Evolutionary conservation across 257 asterid species (phyloP).

Genomic region (Solanum sejunctum): DNA sequence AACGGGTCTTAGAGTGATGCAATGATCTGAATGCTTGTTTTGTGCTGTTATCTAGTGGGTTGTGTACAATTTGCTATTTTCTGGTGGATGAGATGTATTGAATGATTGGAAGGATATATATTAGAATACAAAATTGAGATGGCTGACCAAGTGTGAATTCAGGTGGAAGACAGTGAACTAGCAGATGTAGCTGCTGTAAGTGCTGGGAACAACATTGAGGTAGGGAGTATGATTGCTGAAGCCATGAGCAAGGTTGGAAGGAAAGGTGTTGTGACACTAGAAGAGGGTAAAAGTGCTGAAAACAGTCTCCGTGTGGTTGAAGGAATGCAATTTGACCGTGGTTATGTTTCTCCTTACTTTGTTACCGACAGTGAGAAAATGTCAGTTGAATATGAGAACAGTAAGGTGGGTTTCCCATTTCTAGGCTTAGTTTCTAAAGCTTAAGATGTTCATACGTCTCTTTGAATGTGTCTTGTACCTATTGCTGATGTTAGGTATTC

Average conservation of each 20-base stretch:
- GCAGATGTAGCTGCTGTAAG: conserved; percentile 99
- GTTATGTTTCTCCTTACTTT: conserved; percentile 81
- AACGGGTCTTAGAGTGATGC: background rate
- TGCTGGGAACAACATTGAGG: conserved; percentile 94
- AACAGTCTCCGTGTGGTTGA: conserved; percentile 83
- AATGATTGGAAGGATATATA: background rate
- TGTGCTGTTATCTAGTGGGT: background rate
- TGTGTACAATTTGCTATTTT: background rate
- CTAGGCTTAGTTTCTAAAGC: background rate
- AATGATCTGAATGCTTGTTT: background rate
- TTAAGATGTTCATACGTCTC: background rate
- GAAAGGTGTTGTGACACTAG: conserved; percentile 95
- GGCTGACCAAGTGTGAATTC: background rate
- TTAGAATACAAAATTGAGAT: background rate
- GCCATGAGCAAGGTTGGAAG: conserved; percentile 96
- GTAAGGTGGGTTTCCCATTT: conserved; percentile 51
- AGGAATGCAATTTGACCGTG: conserved; percentile 99
- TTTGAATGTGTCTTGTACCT: background rate
- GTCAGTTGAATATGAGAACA: conserved; percentile 85
- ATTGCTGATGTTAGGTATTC: conserved; percentile 3
- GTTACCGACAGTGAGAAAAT: conserved; percentile 92
- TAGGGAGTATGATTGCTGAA: conserved; percentile 90
- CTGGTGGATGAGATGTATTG: background rate
- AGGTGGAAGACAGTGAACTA: conserved; percentile 93
- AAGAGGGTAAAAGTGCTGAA: conserved; percentile 94